Percentiles rank a stretch among this genome's conserved stretches.
These are phyloP conservation scores for Suhomyces canberraensis DNA, from an alignment of 805 yeast genomes.

Conservation along the genomic window DNA sequence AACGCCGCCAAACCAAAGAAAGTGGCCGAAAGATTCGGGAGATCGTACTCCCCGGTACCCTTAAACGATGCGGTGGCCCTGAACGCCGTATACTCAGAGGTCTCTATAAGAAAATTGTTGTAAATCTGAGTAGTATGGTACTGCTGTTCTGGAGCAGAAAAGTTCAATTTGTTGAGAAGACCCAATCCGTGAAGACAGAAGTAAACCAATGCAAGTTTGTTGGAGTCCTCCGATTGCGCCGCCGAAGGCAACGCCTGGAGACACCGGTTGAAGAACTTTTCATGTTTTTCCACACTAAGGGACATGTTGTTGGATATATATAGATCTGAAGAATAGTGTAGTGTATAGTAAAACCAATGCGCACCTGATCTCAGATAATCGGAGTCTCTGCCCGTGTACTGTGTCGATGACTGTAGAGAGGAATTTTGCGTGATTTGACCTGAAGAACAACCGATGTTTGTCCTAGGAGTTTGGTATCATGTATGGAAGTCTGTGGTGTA, in stretches of 20 bases:
- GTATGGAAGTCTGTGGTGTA: no score
- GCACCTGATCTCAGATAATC: no score
- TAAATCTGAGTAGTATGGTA: constrained; percentile 44
- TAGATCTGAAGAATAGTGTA: no score
- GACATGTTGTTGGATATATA: background rate
- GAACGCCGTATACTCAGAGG: constrained; percentile 45
- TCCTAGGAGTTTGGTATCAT: no score
- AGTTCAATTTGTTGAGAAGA: constrained; percentile 36
- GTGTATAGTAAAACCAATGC: no score
- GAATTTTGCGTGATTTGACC: no score
- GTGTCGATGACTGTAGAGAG: no score
- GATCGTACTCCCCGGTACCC: constrained; percentile 41
- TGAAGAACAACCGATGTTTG: no score
- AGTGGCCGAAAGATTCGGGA: constrained; percentile 71
- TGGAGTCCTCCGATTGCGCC: constrained; percentile 64
- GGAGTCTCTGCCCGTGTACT: no score
- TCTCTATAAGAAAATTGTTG: constrained; percentile 36
- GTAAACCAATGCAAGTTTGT: constrained; percentile 64
- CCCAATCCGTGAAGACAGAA: constrained; percentile 65
- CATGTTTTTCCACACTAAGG: constrained; percentile 26
- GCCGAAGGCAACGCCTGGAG: constrained; percentile 52
- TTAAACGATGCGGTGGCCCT: constrained; percentile 54
- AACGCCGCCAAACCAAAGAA: constrained; percentile 66
- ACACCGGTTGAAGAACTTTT: constrained; percentile 49
- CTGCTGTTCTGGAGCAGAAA: constrained; percentile 21